Base-by-base conservation (phyloP, 371 early-diverging fungal genomes). In the Mortierella polycephala region DNA sequence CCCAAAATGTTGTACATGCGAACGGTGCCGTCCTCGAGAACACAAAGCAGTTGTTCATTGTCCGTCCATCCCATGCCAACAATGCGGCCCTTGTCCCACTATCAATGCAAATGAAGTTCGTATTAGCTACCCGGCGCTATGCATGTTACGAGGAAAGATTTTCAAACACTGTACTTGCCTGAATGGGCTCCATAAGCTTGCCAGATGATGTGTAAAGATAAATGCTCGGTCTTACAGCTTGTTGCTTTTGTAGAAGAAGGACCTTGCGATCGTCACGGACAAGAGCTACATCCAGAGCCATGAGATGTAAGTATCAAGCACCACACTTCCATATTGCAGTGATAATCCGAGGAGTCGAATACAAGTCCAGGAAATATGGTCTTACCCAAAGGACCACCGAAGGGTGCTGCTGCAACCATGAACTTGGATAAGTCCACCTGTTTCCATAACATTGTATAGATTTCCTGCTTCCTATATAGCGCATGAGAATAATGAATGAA, bases 351-450 rank as follows among this genome's bases (percentile, higher is more conserved):
- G 14, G 47, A 47, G n/a, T 5, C 47, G n/a, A 16, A 45, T 5
- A 20, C 40, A 14, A 40, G 20, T 4, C 16, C 20, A 51, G 16
- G 14, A 18, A 51, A 20, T 6, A 51, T 51, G 47, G 16, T 21
- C n/a, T 39, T 89, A 95, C 96, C 96, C 47, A 98, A 89, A 8
- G 98, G 98, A 12, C 98, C 98, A 42, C 96, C 98, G 84, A 89
- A 92, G 3, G 93, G 92, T 14, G 96, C 94, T 0, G 90, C 93
- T 0, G 96, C 92, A 47, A 96, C 88, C 69, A 92, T 84, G 75
- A 85, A 94, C 65, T 94, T 93, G 1, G 91, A 89, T 23, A 98
- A 84, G 75, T 96, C 94, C 9, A 95, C 83, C 39, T 92, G 91
- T 39, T 90, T 89, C 98, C 97, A 97, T 60, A 89, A 82, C 88